Base-by-base conservation (phyloP, 306 rosid species). In the Malus fusca region DNA sequence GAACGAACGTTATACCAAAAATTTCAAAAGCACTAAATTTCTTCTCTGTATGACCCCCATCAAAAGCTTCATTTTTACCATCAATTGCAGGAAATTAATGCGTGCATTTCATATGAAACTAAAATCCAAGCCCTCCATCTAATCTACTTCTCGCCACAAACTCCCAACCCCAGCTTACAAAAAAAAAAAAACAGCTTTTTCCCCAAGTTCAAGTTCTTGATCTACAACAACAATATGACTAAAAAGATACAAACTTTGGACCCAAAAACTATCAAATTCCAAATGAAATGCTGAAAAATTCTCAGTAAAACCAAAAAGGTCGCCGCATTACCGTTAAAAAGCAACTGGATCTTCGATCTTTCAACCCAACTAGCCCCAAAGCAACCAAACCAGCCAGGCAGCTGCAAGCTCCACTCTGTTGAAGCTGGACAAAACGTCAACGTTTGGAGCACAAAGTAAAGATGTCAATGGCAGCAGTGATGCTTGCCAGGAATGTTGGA, bases 181-280 rank as follows among this genome's bases (percentile, higher is more conserved):
- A 59, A 69, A 65, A 59, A 69, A 65, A 23, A 51, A 67, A 75
- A 33, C 40, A 33, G 68, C 68, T 75, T 71, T 42, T 42, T 1
- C 44, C 44, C 71, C 44, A 17, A 71, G 22, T 42, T 35, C 52
- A 51, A 59, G 42, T 43, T 52, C 37, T 74, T 58, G 61, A 82
- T 61, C 79, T 46, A 71, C 55, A 4, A 51, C 13, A 21, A 67
- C 43, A 66, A 46, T 14, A 60, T 30, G 61, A 48, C 81, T 66
- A 78, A 69, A 69, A 26, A 61, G 37, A 69, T 64, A 43, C 71
- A 62, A 80, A 52, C 75, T 78, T 81, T 69, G 69, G 60, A 14
- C 65, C 76, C 11, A 69, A 33, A 79, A 60, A 72, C 11, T 46
- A 58, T 30, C 46, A 73, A 62, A 35, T 37, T 44, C 51, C 68